Percentiles rank a stretch among this genome's conserved stretches.
phyloP scores from a whole-genome alignment of 2,329 filamentous ascomycete genomes.

The Colletotrichum musicola region DNA sequence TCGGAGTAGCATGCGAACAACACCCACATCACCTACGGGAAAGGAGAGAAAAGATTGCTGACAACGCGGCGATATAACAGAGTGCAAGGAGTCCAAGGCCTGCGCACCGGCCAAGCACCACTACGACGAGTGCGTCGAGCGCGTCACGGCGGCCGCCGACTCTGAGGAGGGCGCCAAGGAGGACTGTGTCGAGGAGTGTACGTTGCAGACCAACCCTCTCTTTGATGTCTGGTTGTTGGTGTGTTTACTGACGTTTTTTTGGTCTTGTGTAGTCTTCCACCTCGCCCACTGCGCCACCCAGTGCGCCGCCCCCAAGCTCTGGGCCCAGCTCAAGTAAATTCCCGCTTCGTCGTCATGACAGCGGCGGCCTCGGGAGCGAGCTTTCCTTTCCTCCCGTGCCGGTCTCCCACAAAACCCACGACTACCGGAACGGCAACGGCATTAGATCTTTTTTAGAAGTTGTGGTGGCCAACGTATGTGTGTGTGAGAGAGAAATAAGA shows the following conservation, averaged over 20 bases:
- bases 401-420: neutral
- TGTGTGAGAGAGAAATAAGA: constrained; percentile 2
- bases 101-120: constrained; percentile 95
- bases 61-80: constrained; percentile 61
- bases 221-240: neutral
- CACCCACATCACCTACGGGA: neutral
- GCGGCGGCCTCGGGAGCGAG: constrained; percentile 4
- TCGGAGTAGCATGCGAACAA: neutral
- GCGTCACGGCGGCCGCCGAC: constrained; percentile 77
- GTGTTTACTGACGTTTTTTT: neutral
- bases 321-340: constrained; percentile 88
- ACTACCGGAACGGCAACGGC: constrained; percentile 14
- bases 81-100: constrained; percentile 88
- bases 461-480: neutral
- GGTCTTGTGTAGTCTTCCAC: constrained; percentile 85
- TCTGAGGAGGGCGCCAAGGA: constrained; percentile 82
- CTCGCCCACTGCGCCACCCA: constrained; percentile 93
- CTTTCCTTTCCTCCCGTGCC: neutral
- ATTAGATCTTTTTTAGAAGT: constrained; percentile 10
- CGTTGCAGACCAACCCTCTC: constrained; percentile 54
- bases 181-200: constrained; percentile 99
- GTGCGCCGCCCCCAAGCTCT: constrained; percentile 97
- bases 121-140: constrained; percentile 97
- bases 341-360: constrained; percentile 5
- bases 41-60: constrained; percentile 8